Evolutionary conservation across 768 basidiomycete genomes (phyloP).

Genomic region (Lyophyllum decastes): DNA sequence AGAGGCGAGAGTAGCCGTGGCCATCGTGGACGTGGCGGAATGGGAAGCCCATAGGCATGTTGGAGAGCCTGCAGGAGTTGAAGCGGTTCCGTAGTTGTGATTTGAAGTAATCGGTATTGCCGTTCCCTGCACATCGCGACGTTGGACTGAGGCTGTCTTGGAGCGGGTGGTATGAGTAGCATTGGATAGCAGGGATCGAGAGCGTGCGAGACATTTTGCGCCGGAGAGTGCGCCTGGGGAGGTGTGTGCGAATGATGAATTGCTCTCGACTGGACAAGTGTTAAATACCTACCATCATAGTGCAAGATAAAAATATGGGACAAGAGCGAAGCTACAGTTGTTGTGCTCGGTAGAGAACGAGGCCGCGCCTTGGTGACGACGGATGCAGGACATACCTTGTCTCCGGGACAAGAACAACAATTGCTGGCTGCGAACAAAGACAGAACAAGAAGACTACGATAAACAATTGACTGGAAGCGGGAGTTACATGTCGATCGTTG

Average conservation of each 20-base stretch:
- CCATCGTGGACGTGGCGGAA: slow-evolving; percentile 28
- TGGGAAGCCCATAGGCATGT: slow-evolving; percentile 38
- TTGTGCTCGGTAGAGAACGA: slow-evolving; percentile 15
- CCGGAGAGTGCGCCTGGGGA: neutral
- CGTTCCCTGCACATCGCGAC: neutral
- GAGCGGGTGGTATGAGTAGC: slow-evolving; percentile 7
- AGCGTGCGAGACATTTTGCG: slow-evolving; percentile 8
- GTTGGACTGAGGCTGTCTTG: neutral
- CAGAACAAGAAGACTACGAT: slow-evolving; percentile 11
- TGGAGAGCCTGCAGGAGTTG: slow-evolving; percentile 27
- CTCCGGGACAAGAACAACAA: slow-evolving; percentile 16
- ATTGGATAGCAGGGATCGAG: slow-evolving; percentile 3
- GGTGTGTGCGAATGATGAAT: neutral
- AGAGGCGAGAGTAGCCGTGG: slow-evolving; percentile 21
- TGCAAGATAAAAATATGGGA: slow-evolving; percentile 8
- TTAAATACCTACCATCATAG: slow-evolving; percentile 13
- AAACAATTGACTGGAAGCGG: neutral
- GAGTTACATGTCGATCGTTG: neutral
- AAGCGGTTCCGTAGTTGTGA: slow-evolving; percentile 32
- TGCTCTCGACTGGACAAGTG: neutral
- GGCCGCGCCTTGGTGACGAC: slow-evolving; percentile 14
- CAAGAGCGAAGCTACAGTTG: slow-evolving; percentile 14
- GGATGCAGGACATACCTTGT: slow-evolving; percentile 8
- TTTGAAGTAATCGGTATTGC: slow-evolving; percentile 22
- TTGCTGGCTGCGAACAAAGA: slow-evolving; percentile 9